These are phyloP conservation scores for Stentor coeruleus DNA, from an alignment of 73 alveolate genomes.

Conservation along the genomic window DNA sequence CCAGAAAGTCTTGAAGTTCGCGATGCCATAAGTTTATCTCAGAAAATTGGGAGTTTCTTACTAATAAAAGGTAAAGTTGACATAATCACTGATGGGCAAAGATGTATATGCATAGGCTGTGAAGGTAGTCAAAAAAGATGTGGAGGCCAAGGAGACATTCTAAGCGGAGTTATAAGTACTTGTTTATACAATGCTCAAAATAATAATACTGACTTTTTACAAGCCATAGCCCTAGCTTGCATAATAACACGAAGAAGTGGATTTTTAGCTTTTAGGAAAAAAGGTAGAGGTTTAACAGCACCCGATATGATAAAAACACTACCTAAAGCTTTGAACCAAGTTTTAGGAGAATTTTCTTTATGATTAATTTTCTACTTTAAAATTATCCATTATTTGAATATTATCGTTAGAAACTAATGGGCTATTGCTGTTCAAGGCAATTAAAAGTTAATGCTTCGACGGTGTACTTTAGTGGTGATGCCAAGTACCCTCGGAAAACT, in stretches of 20 bases:
- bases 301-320: slow-evolving; percentile 69
- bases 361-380: background rate
- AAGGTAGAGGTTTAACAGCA: slow-evolving; percentile 63
- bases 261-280: slow-evolving; percentile 52
- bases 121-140: slow-evolving; percentile 84
- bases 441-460: background rate
- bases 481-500: background rate
- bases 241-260: slow-evolving; percentile 54
- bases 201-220: slow-evolving; percentile 28
- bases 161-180: slow-evolving; percentile 79
- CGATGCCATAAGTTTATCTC: slow-evolving; percentile 50
- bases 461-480: background rate
- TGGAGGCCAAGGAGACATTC: slow-evolving; percentile 98
- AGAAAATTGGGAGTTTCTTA: slow-evolving; percentile 52
- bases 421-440: background rate
- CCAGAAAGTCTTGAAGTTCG: slow-evolving; percentile 29
- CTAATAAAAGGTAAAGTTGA: slow-evolving; percentile 86
- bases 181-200: slow-evolving; percentile 49
- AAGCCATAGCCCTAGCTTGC: slow-evolving; percentile 66
- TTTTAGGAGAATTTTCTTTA: background rate
- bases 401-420: background rate
- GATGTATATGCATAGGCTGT: slow-evolving; percentile 52
- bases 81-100: slow-evolving; percentile 87
- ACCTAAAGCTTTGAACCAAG: background rate
- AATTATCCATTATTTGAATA: too few relatives aligned